A percentile compares a stretch with the other conserved stretches of the same genome.
phyloP scores from a whole-genome alignment of 2,329 filamentous ascomycete species.

The Xylariaceae sp. region DNA sequence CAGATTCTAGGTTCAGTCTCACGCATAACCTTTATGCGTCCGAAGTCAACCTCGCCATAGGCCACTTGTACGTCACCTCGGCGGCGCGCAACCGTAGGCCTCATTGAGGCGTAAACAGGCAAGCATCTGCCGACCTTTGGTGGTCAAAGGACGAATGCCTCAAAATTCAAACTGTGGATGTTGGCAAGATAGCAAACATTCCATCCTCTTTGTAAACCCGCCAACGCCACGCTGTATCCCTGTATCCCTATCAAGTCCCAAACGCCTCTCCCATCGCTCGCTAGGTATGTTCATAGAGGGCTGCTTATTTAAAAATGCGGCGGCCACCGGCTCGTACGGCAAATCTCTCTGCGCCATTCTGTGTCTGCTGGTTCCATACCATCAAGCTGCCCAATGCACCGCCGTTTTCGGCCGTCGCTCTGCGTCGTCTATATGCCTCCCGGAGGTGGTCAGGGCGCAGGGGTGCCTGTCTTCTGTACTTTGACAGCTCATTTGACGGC shows the following conservation, averaged over 20 bases:
- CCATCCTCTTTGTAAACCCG: no score
- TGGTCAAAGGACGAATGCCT: no score
- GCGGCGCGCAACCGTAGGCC: no score
- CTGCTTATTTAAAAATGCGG: slow-evolving; percentile 46
- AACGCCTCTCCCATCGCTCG: slow-evolving; percentile 10
- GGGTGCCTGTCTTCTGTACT: slow-evolving; percentile 45
- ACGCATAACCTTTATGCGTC: no score
- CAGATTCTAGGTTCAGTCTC: no score
- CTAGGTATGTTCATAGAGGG: not conserved
- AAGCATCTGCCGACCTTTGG: no score
- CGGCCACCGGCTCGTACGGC: slow-evolving; percentile 46
- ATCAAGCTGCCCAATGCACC: slow-evolving; percentile 52
- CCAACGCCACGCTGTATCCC: no score
- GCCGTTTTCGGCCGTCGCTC: slow-evolving; percentile 55
- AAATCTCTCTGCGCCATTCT: slow-evolving; percentile 56
- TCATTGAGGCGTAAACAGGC: no score
- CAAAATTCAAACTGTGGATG: no score
- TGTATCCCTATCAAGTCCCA: not conserved
- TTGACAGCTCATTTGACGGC: slow-evolving; percentile 30
- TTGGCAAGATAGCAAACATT: no score
- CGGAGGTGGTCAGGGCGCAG: slow-evolving; percentile 69
- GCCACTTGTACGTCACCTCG: no score
- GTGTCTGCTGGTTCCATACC: slow-evolving; percentile 56
- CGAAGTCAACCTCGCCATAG: no score
- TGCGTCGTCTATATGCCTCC: slow-evolving; percentile 67